Percentiles rank a stretch among this genome's conserved stretches.
Conservation (phyloP, 2,329 filamentous ascomycete genomes). For the Fusarium chuoi region DNA sequence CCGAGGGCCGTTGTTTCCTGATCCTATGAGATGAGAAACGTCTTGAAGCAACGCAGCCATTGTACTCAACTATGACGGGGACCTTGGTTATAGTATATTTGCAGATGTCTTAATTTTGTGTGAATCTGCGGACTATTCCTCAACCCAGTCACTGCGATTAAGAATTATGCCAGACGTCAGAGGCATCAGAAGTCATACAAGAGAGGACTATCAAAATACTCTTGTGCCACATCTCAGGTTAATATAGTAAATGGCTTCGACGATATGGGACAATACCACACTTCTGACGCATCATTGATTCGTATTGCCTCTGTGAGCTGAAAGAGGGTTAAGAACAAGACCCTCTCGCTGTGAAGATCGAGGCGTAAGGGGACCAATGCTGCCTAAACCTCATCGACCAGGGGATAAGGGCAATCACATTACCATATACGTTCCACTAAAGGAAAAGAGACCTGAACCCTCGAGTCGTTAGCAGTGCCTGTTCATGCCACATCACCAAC, state of each 20-base stretch:
- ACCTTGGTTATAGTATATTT: no score
- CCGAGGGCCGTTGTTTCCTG: no score
- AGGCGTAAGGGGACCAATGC: neutral
- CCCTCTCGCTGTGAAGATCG: no score
- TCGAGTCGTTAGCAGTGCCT: neutral
- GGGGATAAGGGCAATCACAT: neutral
- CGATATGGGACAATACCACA: neutral
- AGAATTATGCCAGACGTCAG: no score
- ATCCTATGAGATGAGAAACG: accelerated
- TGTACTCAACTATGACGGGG: accelerated
- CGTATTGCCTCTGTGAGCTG: neutral
- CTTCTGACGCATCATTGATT: neutral
- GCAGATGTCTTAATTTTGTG: no score
- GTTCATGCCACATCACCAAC: neutral
- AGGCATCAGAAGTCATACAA: neutral
- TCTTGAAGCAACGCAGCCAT: neutral
- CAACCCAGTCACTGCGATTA: no score
- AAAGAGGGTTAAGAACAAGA: neutral
- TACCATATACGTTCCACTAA: no score
- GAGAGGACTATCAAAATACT: neutral
- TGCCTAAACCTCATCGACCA: neutral
- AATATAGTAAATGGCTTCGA: neutral
- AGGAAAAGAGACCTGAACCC: neutral
- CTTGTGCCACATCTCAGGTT: neutral
- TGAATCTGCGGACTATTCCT: no score